A percentile compares a stretch with the other conserved stretches of the same genome.
These are phyloP conservation scores for Cyberlindnera misumaiensis DNA, from an alignment of 805 yeast genomes.

Conservation along the genomic window DNA sequence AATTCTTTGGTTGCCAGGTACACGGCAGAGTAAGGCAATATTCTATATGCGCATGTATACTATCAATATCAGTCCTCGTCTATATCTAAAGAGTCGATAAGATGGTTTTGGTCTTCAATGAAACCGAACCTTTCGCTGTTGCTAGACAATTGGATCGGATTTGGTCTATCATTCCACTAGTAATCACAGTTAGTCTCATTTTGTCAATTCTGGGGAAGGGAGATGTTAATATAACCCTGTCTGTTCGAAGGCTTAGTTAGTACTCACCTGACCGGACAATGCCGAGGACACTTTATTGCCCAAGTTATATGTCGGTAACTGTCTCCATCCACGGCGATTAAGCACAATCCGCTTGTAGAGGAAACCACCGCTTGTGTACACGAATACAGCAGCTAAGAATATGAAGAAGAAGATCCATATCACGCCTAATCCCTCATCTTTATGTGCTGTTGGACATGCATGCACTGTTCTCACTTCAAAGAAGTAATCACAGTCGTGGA, in stretches of 20 bases:
- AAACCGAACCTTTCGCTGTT: conserved; percentile 28
- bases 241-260: conserved; percentile 1
- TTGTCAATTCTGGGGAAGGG: conserved; percentile 1
- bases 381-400: conserved; percentile 33
- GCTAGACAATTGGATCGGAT: conserved; percentile 16
- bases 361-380: conserved; percentile 37
- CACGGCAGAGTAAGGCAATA: background rate
- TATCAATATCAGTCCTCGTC: conserved; percentile 8
- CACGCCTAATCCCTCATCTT: conserved; percentile 56
- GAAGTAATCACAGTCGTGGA: conserved; percentile 73
- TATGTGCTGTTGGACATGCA: conserved; percentile 78
- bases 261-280: conserved; percentile 23
- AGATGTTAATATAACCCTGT: background rate
- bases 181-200: background rate
- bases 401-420: conserved; percentile 60
- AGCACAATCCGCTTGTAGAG: conserved; percentile 29
- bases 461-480: conserved; percentile 80
- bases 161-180: conserved; percentile 12
- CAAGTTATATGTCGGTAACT: conserved; percentile 24
- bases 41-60: background rate
- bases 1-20: background rate
- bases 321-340: conserved; percentile 30
- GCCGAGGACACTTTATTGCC: conserved; percentile 22
- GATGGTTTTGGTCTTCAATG: conserved; percentile 34
- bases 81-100: conserved; percentile 32